Evolutionary conservation across 805 yeast species (phyloP).

Genomic region (Suhomyces xylopsoci): DNA sequence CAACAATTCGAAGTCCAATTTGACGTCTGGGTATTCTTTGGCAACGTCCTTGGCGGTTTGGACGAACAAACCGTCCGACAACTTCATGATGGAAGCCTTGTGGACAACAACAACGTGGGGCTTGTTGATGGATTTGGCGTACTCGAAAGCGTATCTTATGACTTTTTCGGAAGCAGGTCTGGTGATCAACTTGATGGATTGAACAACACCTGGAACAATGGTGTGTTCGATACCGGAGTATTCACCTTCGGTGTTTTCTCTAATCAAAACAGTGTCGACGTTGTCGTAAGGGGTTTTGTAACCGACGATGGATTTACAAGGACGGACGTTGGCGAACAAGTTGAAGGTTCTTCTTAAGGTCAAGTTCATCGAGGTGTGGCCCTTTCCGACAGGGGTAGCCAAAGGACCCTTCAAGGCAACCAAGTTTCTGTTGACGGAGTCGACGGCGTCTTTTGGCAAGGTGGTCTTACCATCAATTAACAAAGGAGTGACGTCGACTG

Average conservation of each 20-base stretch:
- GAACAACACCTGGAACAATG: slow-evolving; percentile 97
- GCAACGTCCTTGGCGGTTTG: slow-evolving; percentile 86
- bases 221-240: slow-evolving; percentile 99
- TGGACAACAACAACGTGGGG: slow-evolving; percentile 91
- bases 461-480: slow-evolving; percentile 91
- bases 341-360: slow-evolving; percentile 96
- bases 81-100: slow-evolving; percentile 97
- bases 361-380: slow-evolving; percentile 95
- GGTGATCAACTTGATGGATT: slow-evolving; percentile 95
- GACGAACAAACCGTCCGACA: slow-evolving; percentile 95
- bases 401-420: slow-evolving; percentile 97
- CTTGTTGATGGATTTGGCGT: slow-evolving; percentile 85
- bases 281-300: slow-evolving; percentile 85
- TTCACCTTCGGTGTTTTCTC: slow-evolving; percentile 99
- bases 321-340: slow-evolving; percentile 95
- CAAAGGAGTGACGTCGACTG: slow-evolving; percentile 92
- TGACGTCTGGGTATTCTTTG: slow-evolving; percentile 87
- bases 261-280: slow-evolving; percentile 92
- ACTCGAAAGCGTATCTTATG: slow-evolving; percentile 94
- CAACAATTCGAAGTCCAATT: slow-evolving; percentile 79
- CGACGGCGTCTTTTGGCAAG: slow-evolving; percentile 87
- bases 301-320: slow-evolving; percentile 91
- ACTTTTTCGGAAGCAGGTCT: slow-evolving; percentile 95
- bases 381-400: slow-evolving; percentile 98
- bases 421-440: slow-evolving; percentile 86